Percentiles rank a stretch among this genome's conserved stretches.
Conservation (phyloP, 371 early-diverging fungal species). For the Thermomucor indicae-seudaticae region DNA sequence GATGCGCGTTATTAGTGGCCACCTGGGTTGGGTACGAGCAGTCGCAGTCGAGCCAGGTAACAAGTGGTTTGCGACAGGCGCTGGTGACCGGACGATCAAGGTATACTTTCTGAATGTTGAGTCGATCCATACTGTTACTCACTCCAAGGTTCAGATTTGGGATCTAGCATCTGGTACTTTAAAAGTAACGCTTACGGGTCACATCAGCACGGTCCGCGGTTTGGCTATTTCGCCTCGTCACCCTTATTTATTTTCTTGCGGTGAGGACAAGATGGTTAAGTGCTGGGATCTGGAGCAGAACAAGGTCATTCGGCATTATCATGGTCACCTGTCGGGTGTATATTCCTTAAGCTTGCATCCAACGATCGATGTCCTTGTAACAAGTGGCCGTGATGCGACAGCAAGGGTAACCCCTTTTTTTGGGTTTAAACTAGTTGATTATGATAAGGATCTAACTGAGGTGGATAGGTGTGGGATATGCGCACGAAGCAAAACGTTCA, state of each 20-base stretch:
- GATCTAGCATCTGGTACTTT: constrained; percentile 96
- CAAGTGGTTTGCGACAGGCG: constrained; percentile 97
- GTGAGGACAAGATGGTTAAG: constrained; percentile 97
- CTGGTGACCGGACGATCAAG: constrained; percentile 95
- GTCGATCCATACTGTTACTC: not conserved
- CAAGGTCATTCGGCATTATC: constrained; percentile 97
- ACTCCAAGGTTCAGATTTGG: constrained; percentile 71
- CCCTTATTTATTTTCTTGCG: constrained; percentile 94
- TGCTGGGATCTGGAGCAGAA: constrained; percentile 98
- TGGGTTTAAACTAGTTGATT: not conserved
- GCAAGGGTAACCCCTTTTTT: constrained; percentile 72
- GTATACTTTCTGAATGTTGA: constrained; percentile 24
- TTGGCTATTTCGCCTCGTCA: constrained; percentile 90
- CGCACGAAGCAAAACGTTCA: constrained; percentile 93
- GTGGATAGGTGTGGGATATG: constrained; percentile 89
- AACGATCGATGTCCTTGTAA: constrained; percentile 89
- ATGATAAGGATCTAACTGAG: not conserved
- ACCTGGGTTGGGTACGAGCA: constrained; percentile 95
- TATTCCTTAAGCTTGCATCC: constrained; percentile 91
- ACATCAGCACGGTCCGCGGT: constrained; percentile 93
- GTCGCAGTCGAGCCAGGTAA: constrained; percentile 93
- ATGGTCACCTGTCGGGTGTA: constrained; percentile 94
- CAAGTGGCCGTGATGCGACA: constrained; percentile 93
- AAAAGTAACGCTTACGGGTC: constrained; percentile 93
- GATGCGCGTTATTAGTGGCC: constrained; percentile 96